Base-by-base conservation (phyloP, 2,329 filamentous ascomycete genomes). In the Macrophomina pseudophaseolina region DNA sequence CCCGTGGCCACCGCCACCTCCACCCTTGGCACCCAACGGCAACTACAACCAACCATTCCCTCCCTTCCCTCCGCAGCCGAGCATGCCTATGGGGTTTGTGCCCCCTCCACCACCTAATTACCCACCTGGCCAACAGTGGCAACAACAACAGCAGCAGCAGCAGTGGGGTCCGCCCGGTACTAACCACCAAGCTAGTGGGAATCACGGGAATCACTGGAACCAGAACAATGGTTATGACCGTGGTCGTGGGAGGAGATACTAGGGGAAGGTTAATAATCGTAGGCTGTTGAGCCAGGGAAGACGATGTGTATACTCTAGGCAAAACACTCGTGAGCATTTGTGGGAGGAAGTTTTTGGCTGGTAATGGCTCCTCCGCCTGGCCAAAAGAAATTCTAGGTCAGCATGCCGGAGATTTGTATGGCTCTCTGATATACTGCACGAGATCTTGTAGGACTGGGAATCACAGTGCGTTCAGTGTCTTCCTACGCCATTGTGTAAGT, bases 1-100 rank as follows among this genome's bases (percentile, higher is more conserved):
- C 3, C 49, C 58, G 32, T 68, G 66, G 66, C 66, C 66, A 14
- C 66, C 66, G 33, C 62, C 66, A 1, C 54, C 65, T 7, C 64
- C 64, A 14, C 64, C 64, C 14, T 52, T 66, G 54, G 42, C 30
- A 16, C 33, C 64, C 4, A 66, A 51, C 23, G 33, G 54, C 16
- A 46, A 46, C 28, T 66, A 40, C 28, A 32, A 52, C 44, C 52
- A 65, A 18, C 64, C 59, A 33, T 66, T 60, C 6, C 53, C 64
- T 33, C 40, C 40, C 4, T 66, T 59, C 8, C 64, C 53, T 32
- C 53, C 64, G 42, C 64, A 59, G n/a, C 46, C 64, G 33, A 65
- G 42, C 46, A 66, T 66, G 46, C 54, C 53, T 16, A 60, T 66
- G 44, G 64, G 64, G 6, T 66, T 60, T 49, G 44, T 42, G 2